A percentile compares a stretch with the other conserved stretches of the same genome.
These are phyloP conservation scores for Podaxis sp. DNA, from an alignment of 768 basidiomycete species.

Conservation along the genomic window DNA sequence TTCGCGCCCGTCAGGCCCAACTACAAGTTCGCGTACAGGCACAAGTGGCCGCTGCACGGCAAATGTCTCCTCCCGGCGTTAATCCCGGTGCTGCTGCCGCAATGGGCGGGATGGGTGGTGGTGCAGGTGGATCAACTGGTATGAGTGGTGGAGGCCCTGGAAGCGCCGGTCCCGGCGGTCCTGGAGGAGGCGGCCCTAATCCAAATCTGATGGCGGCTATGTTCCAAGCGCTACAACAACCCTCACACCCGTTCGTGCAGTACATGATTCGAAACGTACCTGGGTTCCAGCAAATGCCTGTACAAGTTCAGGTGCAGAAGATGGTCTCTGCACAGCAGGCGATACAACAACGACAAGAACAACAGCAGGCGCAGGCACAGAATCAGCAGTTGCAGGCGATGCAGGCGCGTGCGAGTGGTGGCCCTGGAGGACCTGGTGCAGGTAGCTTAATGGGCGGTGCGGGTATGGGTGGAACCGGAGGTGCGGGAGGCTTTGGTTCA, in stretches of 20 bases:
- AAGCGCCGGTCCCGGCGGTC: slow-evolving; percentile 15
- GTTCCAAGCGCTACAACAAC: slow-evolving; percentile 51
- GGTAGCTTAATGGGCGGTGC: slow-evolving; percentile 8
- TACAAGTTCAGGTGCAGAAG: slow-evolving; percentile 59
- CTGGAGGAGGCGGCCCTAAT: neutral
- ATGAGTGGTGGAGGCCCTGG: slow-evolving; percentile 15
- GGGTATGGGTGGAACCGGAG: slow-evolving; percentile 30
- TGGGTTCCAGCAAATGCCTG: slow-evolving; percentile 50
- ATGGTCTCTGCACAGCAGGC: slow-evolving; percentile 44
- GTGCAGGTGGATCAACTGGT: slow-evolving; percentile 5
- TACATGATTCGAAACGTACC: slow-evolving; percentile 53
- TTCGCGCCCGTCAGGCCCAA: slow-evolving; percentile 35
- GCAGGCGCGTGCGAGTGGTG: slow-evolving; percentile 25
- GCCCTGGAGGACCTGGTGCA: slow-evolving; percentile 19
- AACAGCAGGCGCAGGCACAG: slow-evolving; percentile 29
- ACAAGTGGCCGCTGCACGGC: slow-evolving; percentile 27
- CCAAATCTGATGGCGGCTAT: slow-evolving; percentile 20
- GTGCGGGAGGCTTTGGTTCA: slow-evolving; percentile 20
- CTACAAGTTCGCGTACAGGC: slow-evolving; percentile 30
- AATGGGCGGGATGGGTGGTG: slow-evolving; percentile 13
- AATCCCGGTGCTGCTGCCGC: slow-evolving; percentile 10
- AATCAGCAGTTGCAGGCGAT: slow-evolving; percentile 23
- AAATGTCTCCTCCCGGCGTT: slow-evolving; percentile 36
- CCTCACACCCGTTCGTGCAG: slow-evolving; percentile 56
- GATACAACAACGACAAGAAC: slow-evolving; percentile 23